phyloP scores from a whole-genome alignment of 2,329 filamentous ascomycete genomes.

The Alternaria hordeiaustralica region DNA sequence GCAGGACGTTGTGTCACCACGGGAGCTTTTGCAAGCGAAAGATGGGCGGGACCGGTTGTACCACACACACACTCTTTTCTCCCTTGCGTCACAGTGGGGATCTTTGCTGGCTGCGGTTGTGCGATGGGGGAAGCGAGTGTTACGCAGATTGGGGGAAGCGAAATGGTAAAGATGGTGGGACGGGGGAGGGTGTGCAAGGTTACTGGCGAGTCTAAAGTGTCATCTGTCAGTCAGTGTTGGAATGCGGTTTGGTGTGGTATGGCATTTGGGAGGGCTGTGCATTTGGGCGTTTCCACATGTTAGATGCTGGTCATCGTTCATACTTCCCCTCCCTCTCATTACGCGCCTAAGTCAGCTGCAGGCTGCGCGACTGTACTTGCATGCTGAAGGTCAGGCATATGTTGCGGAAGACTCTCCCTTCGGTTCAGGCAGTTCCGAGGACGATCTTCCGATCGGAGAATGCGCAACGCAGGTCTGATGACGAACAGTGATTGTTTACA shows the following conservation, averaged over 20 bases:
- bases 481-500: neutral
- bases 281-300: neutral
- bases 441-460: neutral
- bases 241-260: neutral
- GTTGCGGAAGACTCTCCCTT: neutral
- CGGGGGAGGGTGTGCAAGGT: neutral
- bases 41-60: neutral
- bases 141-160: neutral
- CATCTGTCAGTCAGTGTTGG: neutral
- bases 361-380: neutral
- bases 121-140: neutral
- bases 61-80: neutral
- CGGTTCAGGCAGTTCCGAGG: neutral
- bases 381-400: neutral
- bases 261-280: neutral
- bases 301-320: neutral
- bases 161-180: neutral
- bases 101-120: neutral
- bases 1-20: neutral
- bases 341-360: neutral
- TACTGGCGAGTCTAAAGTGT: constrained; percentile 1
- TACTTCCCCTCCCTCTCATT: neutral
- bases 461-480: constrained; percentile 1
- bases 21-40: neutral
- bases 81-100: neutral